Base-by-base conservation (phyloP, 306 rosid genomes). In the Pterocarpus macrocarpus region DNA sequence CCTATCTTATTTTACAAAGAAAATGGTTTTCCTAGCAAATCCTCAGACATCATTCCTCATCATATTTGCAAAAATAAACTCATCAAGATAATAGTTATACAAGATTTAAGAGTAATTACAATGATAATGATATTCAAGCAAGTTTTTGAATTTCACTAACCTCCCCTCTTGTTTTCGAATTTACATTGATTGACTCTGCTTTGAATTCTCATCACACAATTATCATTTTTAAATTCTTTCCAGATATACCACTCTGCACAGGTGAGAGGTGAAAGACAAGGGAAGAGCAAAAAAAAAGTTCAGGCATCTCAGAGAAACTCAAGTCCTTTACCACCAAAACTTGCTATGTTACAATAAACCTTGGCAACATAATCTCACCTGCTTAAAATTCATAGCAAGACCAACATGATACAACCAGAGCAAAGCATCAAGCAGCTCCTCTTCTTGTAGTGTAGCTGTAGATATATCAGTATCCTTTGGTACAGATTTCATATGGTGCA, bases 401-500 rank as follows among this genome's bases (percentile, higher is more conserved):
- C 99, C 99, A 78, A 89, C 85, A 77, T 95, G 93, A 88, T 91
- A 95, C 82, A 95, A 86, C 90, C 96, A 87, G 80, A 95, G 89
- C 81, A 95, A 72, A 79, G 81, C 78, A 87, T 95, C 99, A 75
- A 95, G 87, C 56, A 95, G 94, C 80, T 95, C 99, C 57, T 95
- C 99, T 88, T 95, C 99, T 80, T 61, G 85, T 74, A 95, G 87
- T 0, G 85, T 91, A 86, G 91, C 91, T 77, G 93, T 83, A 64
- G 92, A 83, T 78, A 89, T 82, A 84, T 87, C 84, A 83, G 73
- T 87, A 84, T 95, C 98, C 93, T 76, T 89, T 33, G 88, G 89
- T 64, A 91, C 89, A 88, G 89, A 76, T 62, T 83, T 88, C 89
- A 82, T 59, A 67, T 85, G 91, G 80, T 87, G 92, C 81, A 86